These are phyloP conservation scores for Coemansia sp. DNA, from an alignment of 192 early-diverging fungal species.

Conservation along the genomic window DNA sequence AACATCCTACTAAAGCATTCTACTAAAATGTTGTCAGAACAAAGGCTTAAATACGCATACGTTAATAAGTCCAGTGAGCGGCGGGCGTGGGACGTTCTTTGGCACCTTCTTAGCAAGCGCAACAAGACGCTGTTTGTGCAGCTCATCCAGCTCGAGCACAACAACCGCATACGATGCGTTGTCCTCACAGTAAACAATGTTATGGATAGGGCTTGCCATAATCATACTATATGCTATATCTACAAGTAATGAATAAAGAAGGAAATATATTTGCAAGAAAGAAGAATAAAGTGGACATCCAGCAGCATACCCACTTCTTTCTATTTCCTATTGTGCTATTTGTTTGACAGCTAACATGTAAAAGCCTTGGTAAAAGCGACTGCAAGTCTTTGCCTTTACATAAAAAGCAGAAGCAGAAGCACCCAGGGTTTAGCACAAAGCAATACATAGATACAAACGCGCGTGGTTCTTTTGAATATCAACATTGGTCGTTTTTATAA, in stretches of 20 bases:
- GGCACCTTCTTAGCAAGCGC: conserved; percentile 7
- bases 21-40: background rate
- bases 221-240: background rate
- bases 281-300: background rate
- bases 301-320: no score
- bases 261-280: background rate
- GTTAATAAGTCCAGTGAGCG: background rate
- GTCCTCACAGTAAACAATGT: background rate
- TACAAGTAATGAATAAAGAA: background rate
- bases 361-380: no score
- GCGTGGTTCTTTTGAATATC: no score
- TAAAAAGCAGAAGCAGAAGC: no score
- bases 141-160: background rate
- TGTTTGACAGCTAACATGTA: no score
- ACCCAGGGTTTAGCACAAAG: no score
- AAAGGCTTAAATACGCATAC: background rate
- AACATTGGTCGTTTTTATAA: no score
- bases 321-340: no score
- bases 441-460: no score
- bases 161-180: background rate
- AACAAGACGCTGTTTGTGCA: background rate
- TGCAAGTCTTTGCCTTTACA: no score
- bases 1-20: background rate
- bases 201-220: background rate
- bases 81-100: conserved; percentile 1